Base-by-base conservation (phyloP, 148 eudicot genomes). In the Amaranthus hypochondriacus region DNA sequence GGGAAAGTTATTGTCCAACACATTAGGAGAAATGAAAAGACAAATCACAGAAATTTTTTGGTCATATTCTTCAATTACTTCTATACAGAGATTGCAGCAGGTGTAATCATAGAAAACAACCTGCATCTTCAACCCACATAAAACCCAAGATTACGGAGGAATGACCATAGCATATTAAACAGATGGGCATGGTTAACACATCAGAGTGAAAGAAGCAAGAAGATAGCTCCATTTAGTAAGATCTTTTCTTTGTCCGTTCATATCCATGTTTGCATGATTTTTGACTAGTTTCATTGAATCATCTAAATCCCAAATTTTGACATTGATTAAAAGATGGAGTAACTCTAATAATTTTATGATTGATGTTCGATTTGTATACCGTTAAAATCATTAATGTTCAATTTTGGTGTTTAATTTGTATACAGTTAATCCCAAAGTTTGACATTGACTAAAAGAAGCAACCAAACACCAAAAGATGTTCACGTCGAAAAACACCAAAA, bases 231-330 rank as follows among this genome's bases (percentile, higher is more conserved):
- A 56, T 14, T 7, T 7, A 56, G 60, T 14, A 15, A 13, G 70
- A 67, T 50, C 8, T 48, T 48, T 66, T 66, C 69, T 66, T 66
- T 66, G 18, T 66, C 54, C 28, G 10, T 67, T 50, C 12, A 15
- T 9, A 49, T 28, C 43, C 55, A 69, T 5, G 3, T 69, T 54
- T 53, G 5, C 72, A 69, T 5, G 18, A n/a, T 9, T 53, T 54
- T 69, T 0, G 5, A 59, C 58, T 42, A 9, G 5, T 46, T 55
- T 53, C 59, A 8, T 28, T 13, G 39, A 6, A 6, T 60, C 46
- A 60, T 28, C 5, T 28, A 42, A 60, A 21, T 4, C 12, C 4
- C 5, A 44, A 21, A 15, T 10, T 9, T 21, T 60, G 63, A 18
- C 9, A 39, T 60, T 28, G 12, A 60, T 42, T 56, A 56, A 21